Percentiles rank a stretch among this genome's conserved stretches.
Conservation (phyloP, 2,329 filamentous ascomycete species). For the Ophiostoma himal-ulmi region DNA sequence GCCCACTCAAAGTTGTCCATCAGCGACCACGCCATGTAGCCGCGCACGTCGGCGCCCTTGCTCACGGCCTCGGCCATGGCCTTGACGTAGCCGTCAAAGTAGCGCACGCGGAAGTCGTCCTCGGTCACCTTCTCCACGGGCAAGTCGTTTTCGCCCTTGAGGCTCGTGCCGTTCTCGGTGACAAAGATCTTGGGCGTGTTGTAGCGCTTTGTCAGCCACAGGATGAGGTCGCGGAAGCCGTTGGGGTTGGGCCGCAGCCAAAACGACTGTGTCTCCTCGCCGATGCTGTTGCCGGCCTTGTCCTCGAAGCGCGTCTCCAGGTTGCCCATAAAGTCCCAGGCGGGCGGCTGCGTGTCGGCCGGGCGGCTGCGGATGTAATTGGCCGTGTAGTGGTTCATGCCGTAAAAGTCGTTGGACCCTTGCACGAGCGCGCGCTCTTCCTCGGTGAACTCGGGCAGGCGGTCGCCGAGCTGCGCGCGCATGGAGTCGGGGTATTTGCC, state of each 20-base stretch:
- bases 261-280: slow-evolving; percentile 72
- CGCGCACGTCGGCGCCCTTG: slow-evolving; percentile 67
- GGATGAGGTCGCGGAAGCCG: slow-evolving; percentile 71
- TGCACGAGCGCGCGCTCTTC: slow-evolving; percentile 69
- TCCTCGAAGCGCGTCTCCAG: slow-evolving; percentile 65
- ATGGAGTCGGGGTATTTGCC: slow-evolving; percentile 80
- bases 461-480: slow-evolving; percentile 70
- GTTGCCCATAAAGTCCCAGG: slow-evolving; percentile 68
- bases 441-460: slow-evolving; percentile 66
- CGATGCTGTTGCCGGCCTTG: slow-evolving; percentile 68
- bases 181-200: slow-evolving; percentile 72
- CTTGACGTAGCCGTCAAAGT: slow-evolving; percentile 70
- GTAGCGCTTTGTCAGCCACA: slow-evolving; percentile 74
- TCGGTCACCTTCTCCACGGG: slow-evolving; percentile 64
- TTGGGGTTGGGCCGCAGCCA: slow-evolving; percentile 73
- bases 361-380: slow-evolving; percentile 75
- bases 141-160: slow-evolving; percentile 77
- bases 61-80: slow-evolving; percentile 68
- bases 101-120: slow-evolving; percentile 75
- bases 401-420: slow-evolving; percentile 89
- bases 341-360: slow-evolving; percentile 51
- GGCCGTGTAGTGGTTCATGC: slow-evolving; percentile 90
- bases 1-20: slow-evolving; percentile 92
- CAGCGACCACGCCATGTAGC: slow-evolving; percentile 81
- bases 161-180: slow-evolving; percentile 80